Evolutionary conservation across 495 filamentous ascomycete species (phyloP).

Genomic region (Penicillium desertorum): DNA sequence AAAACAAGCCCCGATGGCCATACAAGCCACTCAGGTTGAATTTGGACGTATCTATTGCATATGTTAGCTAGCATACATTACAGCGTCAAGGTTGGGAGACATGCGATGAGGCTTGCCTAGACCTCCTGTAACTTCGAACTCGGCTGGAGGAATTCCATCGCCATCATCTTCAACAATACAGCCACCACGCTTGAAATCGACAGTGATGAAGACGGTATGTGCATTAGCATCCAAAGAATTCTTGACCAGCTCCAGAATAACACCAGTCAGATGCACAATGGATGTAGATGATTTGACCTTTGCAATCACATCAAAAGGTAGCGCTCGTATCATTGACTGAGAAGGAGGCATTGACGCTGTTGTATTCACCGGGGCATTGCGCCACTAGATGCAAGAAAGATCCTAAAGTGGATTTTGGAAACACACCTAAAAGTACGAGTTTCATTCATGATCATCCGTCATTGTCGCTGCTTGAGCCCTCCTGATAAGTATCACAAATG

Average conservation of each 20-base stretch:
- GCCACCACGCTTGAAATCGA: conserved; percentile 74
- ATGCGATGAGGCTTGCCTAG: conserved; percentile 73
- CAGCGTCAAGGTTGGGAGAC: conserved; percentile 25
- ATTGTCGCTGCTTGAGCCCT: neutral
- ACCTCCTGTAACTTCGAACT: conserved; percentile 70
- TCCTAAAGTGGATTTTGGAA: neutral
- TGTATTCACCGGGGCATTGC: neutral
- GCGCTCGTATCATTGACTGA: conserved; percentile 56
- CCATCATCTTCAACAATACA: conserved; percentile 91
- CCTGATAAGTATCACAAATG: neutral
- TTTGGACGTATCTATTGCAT: conserved; percentile 73
- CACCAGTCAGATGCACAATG: conserved; percentile 72
- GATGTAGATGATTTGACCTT: conserved; percentile 84
- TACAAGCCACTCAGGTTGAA: conserved; percentile 52
- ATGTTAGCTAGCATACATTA: conserved; percentile 21
- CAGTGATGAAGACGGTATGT: conserved; percentile 64
- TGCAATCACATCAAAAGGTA: conserved; percentile 74
- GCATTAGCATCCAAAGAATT: conserved; percentile 86
- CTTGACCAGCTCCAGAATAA: conserved; percentile 71
- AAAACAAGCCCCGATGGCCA: conserved; percentile 71
- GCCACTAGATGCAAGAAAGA: neutral
- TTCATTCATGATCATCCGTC: neutral
- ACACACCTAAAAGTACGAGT: neutral
- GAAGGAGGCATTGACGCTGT: conserved; percentile 23
- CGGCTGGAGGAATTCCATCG: conserved; percentile 66